Conservation (phyloP, 192 early-diverging fungal genomes). For the Rhizophagus clarus region DNA sequence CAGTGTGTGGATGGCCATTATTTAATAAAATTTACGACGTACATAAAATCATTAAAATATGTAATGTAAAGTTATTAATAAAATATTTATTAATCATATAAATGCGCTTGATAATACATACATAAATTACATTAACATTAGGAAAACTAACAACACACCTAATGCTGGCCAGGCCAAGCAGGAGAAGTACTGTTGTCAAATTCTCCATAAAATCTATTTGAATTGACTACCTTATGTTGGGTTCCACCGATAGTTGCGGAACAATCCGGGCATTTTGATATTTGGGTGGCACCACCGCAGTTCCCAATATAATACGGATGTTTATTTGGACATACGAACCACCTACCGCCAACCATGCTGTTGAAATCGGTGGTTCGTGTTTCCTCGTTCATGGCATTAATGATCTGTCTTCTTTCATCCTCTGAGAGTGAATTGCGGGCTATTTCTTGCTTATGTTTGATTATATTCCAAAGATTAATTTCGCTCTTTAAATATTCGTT, state of each 20-base stretch:
- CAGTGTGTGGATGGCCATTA: no score
- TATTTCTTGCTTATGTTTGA: constrained; percentile 37
- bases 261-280: constrained; percentile 40
- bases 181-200: constrained; percentile 39
- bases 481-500: constrained; percentile 37
- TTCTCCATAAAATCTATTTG: constrained; percentile 45
- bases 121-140: background rate
- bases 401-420: constrained; percentile 35
- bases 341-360: constrained; percentile 41
- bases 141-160: background rate
- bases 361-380: background rate
- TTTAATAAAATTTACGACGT: no score
- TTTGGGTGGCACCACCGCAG: constrained; percentile 44
- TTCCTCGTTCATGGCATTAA: constrained; percentile 42
- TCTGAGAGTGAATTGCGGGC: constrained; percentile 27
- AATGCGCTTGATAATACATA: no score
- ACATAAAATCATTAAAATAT: no score
- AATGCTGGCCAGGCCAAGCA: constrained; percentile 42
- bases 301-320: constrained; percentile 49
- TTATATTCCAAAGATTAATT: constrained; percentile 36
- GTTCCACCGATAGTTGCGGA: constrained; percentile 35
- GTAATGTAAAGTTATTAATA: background rate
- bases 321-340: constrained; percentile 44
- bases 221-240: constrained; percentile 33
- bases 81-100: no score